Evolutionary conservation across 2,329 filamentous ascomycete genomes (phyloP).

Genomic region (Fusarium cicatricum): DNA sequence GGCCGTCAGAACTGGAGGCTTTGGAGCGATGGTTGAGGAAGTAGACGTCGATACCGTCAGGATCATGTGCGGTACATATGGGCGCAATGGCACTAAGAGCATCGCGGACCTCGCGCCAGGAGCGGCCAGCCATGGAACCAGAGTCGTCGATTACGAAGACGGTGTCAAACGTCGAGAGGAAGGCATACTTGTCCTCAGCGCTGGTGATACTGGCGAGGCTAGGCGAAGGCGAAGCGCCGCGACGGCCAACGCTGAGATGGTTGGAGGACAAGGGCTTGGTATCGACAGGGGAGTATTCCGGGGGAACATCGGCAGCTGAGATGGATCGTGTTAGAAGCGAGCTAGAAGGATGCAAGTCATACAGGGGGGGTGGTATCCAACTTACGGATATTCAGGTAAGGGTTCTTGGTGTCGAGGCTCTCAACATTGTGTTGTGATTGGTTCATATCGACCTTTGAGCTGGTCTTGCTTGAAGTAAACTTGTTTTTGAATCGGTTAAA

Average conservation of each 20-base stretch:
- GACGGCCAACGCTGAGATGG: conserved; percentile 23
- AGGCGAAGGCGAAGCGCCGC: conserved; percentile 21
- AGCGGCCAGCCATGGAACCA: conserved; percentile 80
- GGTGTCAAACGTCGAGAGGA: conserved; percentile 84
- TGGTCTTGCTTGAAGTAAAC: conserved; percentile 40
- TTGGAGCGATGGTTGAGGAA: conserved; percentile 78
- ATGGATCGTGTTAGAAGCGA: neutral
- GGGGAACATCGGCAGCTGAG: conserved; percentile 45
- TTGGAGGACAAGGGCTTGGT: conserved; percentile 1
- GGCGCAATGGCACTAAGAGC: conserved; percentile 80
- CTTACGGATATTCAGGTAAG: conserved; percentile 16
- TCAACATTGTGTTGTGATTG: conserved; percentile 8
- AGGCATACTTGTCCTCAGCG: conserved; percentile 75
- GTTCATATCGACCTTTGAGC: neutral
- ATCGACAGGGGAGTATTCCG: conserved; percentile 44
- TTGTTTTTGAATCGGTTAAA: conserved; percentile 45
- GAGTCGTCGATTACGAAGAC: conserved; percentile 92
- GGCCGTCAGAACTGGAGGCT: conserved; percentile 47
- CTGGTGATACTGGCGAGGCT: conserved; percentile 45
- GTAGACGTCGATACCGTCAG: conserved; percentile 88
- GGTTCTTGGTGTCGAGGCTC: conserved; percentile 2
- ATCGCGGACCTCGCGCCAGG: conserved; percentile 77
- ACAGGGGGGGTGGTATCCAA: neutral
- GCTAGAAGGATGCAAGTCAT: neutral
- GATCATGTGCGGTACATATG: conserved; percentile 81